Conservation (phyloP, 305 asterid species). For the Solanum hybrid region DNA sequence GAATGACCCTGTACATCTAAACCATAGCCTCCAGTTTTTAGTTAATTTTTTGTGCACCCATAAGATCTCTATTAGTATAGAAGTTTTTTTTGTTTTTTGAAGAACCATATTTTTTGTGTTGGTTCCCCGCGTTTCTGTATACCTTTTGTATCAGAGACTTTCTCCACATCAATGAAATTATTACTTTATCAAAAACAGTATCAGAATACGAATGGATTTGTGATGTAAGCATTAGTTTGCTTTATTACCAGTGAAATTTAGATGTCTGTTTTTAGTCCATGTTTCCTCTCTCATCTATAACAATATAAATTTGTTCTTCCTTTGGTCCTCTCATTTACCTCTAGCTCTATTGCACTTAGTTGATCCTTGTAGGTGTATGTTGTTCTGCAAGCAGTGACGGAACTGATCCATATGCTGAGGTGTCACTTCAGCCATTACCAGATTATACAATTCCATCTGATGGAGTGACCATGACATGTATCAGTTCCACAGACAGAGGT, state of each 20-base stretch:
- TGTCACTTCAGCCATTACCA: conserved; percentile 80
- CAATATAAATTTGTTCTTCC: not conserved
- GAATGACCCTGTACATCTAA: not conserved
- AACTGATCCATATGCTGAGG: conserved; percentile 84
- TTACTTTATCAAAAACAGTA: not conserved
- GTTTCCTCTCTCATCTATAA: not conserved
- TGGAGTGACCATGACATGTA: conserved; percentile 97
- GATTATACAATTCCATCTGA: conserved; percentile 90
- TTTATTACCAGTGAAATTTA: not conserved
- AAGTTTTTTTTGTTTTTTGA: not conserved
- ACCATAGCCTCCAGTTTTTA: not conserved
- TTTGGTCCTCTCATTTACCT: conserved; percentile 4
- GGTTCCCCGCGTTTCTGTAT: not conserved
- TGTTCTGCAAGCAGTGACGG: conserved; percentile 86
- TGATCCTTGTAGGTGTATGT: conserved; percentile 92
- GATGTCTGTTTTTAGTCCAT: not conserved
- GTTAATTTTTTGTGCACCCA: not conserved
- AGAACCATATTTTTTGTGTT: not conserved
- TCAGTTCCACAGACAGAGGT: conserved; percentile 79
- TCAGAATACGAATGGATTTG: not conserved
- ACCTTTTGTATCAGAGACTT: not conserved
- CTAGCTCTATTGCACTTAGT: conserved; percentile 34
- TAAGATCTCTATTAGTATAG: not conserved
- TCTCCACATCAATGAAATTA: not conserved
- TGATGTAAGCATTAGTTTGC: not conserved